Base-by-base conservation (phyloP, 257 asterid genomes). In the Plantago major region DNA sequence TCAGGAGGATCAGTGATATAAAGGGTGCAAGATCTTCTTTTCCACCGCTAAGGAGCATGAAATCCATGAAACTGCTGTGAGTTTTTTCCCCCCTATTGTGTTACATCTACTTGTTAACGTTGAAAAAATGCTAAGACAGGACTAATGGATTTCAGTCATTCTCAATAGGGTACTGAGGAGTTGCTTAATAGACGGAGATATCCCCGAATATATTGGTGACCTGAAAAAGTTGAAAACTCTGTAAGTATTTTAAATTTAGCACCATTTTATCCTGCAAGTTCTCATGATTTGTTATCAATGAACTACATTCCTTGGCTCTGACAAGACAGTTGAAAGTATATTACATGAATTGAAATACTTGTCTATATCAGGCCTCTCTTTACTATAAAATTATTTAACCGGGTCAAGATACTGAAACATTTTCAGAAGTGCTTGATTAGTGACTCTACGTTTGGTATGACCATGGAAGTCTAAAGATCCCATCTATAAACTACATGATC, bases 1-100 rank as follows among this genome's bases (percentile, higher is more conserved):
- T 68, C 81, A 90, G 97, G 89, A 87, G 97, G 87, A 84, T 90
- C 69, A 90, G 97, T 76, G 97, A 87, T 74, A 78, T 87, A 74
- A 75, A 49, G 30, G 78, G 88, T 38, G 79, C 74, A 65, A 73
- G 71, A 60, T 87, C 90, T 42, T 75, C 77, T 33, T 90, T 90
- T 70, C 96, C 97, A 3, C 82, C 69, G 47, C 71, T 90, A 47
- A 70, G 79, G 51, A 52, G 64, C 14, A 54, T 81, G 79, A 78
- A 72, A 64, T 78, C 88, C 69, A 19, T 87, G 64, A 90, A 87
- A 78, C 78, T 76, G 77, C 64, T 90, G 97, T 87, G 69, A 78
- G 95, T n/a, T n/a, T 79, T 53, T 22, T 60, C 50, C 42, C 55
- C 58, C 26, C 51, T 33, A 14, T 58, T 46, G 19, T 10, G 13